phyloP scores from a whole-genome alignment of 768 basidiomycete species.

The Dentipellis sp. region DNA sequence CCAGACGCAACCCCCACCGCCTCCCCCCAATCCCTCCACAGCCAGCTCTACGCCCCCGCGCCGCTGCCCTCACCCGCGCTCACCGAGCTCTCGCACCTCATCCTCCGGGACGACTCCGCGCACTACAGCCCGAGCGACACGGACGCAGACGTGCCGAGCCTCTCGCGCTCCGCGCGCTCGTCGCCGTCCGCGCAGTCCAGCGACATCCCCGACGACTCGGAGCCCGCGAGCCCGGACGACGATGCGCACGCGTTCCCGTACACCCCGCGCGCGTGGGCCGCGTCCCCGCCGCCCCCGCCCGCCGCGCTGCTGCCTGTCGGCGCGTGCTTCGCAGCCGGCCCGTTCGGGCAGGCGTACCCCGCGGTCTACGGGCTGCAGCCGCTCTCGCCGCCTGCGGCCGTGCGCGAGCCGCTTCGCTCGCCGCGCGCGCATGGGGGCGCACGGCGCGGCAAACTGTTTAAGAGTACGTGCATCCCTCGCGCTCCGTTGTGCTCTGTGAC shows the following conservation, averaged over 20 bases:
- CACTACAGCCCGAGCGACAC: background rate
- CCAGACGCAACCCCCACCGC: background rate
- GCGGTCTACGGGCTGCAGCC: background rate
- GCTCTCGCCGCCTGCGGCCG: background rate
- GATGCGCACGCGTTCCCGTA: background rate
- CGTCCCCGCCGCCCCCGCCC: background rate
- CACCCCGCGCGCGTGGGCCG: background rate
- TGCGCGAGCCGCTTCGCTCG: constrained; percentile 2
- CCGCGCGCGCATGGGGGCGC: background rate
- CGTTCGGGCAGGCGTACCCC: background rate
- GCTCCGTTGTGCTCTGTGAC: background rate
- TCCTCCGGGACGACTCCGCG: background rate
- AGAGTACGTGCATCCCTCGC: constrained; percentile 6
- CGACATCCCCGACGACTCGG: constrained; percentile 8
- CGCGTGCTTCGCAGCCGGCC: background rate
- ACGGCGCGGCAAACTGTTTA: constrained; percentile 11
- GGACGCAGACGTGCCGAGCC: constrained; percentile 11
- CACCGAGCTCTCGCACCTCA: background rate
- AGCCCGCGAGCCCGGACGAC: background rate
- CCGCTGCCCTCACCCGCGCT: background rate
- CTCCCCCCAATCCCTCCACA: background rate
- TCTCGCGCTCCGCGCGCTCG: constrained; percentile 9
- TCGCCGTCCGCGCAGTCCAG: constrained; percentile 7
- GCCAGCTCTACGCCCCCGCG: background rate
- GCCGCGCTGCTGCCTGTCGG: background rate